These are phyloP conservation scores for Mortierella sp. DNA, from an alignment of 371 early-diverging fungal species.

Conservation along the genomic window DNA sequence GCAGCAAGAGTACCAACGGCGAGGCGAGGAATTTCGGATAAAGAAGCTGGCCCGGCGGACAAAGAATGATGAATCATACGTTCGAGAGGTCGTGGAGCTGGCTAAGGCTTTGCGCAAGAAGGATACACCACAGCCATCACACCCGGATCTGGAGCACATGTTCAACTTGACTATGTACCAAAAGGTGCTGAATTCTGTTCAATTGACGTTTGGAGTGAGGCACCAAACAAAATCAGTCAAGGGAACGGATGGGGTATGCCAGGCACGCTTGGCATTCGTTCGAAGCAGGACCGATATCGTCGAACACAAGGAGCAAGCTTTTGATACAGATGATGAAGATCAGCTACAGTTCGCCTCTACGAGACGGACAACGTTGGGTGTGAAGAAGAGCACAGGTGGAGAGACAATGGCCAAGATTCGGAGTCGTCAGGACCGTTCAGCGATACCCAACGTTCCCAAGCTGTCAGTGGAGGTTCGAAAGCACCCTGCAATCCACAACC, in stretches of 20 bases:
- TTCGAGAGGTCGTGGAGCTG: not conserved
- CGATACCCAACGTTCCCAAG: conserved; percentile 2
- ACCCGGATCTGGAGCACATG: conserved; percentile 22
- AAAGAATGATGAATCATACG: not conserved
- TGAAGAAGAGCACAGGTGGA: not conserved
- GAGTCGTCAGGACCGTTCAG: not conserved
- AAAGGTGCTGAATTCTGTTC: conserved; percentile 13
- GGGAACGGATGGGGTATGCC: not conserved
- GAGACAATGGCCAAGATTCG: conserved; percentile 1
- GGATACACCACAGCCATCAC: not conserved
- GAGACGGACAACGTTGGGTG: too few relatives aligned
- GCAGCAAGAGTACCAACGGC: conserved; percentile 6
- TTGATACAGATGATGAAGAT: too few relatives aligned
- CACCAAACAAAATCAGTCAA: not conserved
- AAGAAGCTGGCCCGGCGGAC: not conserved
- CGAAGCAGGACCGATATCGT: conserved; percentile 8
- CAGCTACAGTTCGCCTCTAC: too few relatives aligned
- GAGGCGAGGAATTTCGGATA: not conserved
- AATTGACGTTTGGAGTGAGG: conserved; percentile 6
- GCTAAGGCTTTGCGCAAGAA: not conserved
- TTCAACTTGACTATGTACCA: conserved; percentile 32
- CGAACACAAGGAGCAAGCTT: too few relatives aligned
- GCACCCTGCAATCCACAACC: not conserved
- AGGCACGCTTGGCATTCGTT: conserved; percentile 26
- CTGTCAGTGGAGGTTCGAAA: not conserved